Base-by-base conservation (phyloP, 768 basidiomycete species). In the Leccinum boreale region DNA sequence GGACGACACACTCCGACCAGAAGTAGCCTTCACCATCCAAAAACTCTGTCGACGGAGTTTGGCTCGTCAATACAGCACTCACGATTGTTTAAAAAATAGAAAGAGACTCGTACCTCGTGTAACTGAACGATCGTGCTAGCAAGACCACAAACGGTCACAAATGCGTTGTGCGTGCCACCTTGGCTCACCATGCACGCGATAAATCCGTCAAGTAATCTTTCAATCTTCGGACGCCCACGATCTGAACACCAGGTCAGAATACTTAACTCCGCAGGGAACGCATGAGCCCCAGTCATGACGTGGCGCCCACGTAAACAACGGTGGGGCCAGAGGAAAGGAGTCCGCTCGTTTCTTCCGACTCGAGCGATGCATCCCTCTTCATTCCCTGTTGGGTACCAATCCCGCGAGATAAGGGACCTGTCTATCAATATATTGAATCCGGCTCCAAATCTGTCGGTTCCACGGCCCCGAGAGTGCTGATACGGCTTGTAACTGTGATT, bases 161-260 rank as follows among this genome's bases (percentile, higher is more conserved):
- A 69, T 9, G 76, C 64, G 28, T 77, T 78, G 8, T 60, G 60
- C 4, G 28, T 26, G 1, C 52, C 55, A 17, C 74, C 75, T 4
- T 78, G 60, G 9, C 67, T 66, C 31, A 77, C 71, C 11, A 82
- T 77, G 26, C 73, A 72, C 9, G 69, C 62, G 19, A 82, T 73
- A 4, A 80, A 73, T 6, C 68, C 66, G 35, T 81, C 77, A 12
- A 87, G 63, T 31, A 80, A 65, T 51, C 74, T 76, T 4, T 63
- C 64, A 17, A 86, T 66, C 46, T 76, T 74, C 2, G 85, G 86
- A 23, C 85, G 78, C 9, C 83, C 80, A 2, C 3, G 39, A 19
- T 42, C 39, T 42, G n/a, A 42, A 42, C 39, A 42, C 8, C 3
- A 19, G 39, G n/a, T 11, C n/a, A 42, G 39, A 42, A 19, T 19